phyloP scores from a whole-genome alignment of 805 yeast species.

The Crinitomyces ghanaensis region DNA sequence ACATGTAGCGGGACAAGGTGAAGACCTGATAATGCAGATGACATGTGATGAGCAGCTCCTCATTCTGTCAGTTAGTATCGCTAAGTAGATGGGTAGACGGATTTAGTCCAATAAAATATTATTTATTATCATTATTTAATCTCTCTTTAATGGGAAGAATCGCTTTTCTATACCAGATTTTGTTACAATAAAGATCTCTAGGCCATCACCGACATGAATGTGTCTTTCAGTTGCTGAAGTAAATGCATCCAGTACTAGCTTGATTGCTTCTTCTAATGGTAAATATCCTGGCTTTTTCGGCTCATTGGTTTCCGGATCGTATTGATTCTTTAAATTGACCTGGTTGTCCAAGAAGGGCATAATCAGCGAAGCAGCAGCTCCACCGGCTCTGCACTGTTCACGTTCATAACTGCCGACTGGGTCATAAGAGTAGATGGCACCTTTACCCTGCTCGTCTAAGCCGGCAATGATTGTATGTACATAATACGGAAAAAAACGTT shows the following conservation, averaged over 20 bases:
- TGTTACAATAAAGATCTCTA: constrained; percentile 82
- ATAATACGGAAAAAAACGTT: constrained; percentile 93
- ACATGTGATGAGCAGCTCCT: too few relatives aligned
- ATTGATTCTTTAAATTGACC: constrained; percentile 90
- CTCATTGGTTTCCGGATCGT: constrained; percentile 66
- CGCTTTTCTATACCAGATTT: constrained; percentile 85
- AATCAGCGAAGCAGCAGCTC: constrained; percentile 90
- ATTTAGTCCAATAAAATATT: too few relatives aligned
- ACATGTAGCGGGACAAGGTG: too few relatives aligned
- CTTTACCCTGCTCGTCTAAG: constrained; percentile 80
- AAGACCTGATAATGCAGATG: too few relatives aligned
- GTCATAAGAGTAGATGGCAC: constrained; percentile 91
- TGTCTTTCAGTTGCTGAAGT: constrained; percentile 97
- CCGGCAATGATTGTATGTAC: constrained; percentile 94
- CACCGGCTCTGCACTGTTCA: constrained; percentile 96
- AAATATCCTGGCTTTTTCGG: constrained; percentile 50
- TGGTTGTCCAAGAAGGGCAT: constrained; percentile 98
- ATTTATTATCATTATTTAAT: constrained; percentile 34
- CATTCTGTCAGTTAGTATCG: too few relatives aligned
- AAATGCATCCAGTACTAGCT: constrained; percentile 86
- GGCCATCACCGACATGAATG: constrained; percentile 94
- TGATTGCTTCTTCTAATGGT: constrained; percentile 71
- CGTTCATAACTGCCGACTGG: constrained; percentile 97
- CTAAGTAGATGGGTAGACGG: too few relatives aligned
- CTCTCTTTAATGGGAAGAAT: constrained; percentile 78